Evolutionary conservation across 2,329 filamentous ascomycete species (phyloP).

Genomic region (Botryosphaeria dothidea): DNA sequence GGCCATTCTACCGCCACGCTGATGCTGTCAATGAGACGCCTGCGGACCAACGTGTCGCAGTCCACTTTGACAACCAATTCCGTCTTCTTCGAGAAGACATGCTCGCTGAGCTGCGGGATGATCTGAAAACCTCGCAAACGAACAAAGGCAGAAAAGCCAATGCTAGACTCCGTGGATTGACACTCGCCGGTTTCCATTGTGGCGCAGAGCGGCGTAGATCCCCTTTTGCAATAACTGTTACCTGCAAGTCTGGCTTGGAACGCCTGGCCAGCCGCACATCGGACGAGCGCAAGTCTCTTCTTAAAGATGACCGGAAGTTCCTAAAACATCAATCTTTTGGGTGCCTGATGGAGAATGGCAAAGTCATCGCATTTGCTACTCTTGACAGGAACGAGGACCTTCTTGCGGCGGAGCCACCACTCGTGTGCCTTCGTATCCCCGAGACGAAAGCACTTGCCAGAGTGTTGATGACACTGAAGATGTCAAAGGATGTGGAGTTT

Average conservation of each 20-base stretch:
- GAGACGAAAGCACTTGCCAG: conserved; percentile 49
- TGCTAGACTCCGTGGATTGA: conserved; percentile 43
- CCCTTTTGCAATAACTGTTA: conserved; percentile 42
- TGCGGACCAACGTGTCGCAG: conserved; percentile 40
- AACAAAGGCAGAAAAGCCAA: conserved; percentile 43
- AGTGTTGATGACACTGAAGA: conserved; percentile 48
- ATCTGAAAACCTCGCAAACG: conserved; percentile 54
- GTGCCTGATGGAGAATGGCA: conserved; percentile 54
- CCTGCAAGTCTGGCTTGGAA: conserved; percentile 46
- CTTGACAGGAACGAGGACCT: conserved; percentile 53
- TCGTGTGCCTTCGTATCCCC: conserved; percentile 55
- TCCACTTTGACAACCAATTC: conserved; percentile 71
- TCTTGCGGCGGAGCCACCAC: conserved; percentile 47
- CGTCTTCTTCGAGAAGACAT: conserved; percentile 72
- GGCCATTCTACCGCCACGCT: conserved; percentile 57
- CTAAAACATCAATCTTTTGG: conserved; percentile 64
- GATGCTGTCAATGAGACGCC: conserved; percentile 50
- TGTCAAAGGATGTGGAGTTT: conserved; percentile 7
- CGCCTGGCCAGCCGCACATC: too few relatives aligned
- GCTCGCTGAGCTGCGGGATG: conserved; percentile 64
- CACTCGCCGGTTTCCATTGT: conserved; percentile 41
- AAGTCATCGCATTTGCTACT: conserved; percentile 61
- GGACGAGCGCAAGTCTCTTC: conserved; percentile 45
- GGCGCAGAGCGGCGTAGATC: conserved; percentile 24
- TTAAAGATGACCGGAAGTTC: too few relatives aligned